Conservation (phyloP, 257 asterid species). For the Schizonepeta tenuifolia region DNA sequence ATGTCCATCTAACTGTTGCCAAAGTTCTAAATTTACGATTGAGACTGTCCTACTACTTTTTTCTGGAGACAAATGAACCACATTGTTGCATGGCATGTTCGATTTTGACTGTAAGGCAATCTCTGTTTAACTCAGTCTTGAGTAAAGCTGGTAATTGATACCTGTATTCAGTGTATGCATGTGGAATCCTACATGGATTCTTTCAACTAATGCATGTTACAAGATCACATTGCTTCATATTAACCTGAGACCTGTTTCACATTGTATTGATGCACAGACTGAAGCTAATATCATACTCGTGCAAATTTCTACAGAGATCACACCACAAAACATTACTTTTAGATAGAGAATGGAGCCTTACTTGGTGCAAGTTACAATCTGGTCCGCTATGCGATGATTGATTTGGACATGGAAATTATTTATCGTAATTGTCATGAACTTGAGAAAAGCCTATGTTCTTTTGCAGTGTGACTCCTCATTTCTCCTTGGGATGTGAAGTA, state of each 20-base stretch:
- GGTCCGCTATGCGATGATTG: slow-evolving; percentile 52
- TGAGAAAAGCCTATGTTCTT: slow-evolving; percentile 22
- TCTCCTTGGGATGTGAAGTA: slow-evolving; percentile 92
- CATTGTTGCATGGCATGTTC: slow-evolving; percentile 94
- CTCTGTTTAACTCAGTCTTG: neutral
- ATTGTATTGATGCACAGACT: slow-evolving; percentile 17
- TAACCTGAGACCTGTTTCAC: slow-evolving; percentile 15
- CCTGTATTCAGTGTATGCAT: slow-evolving; percentile 6
- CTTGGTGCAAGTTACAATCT: slow-evolving; percentile 93
- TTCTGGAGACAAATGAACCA: slow-evolving; percentile 61
- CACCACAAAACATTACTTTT: slow-evolving; percentile 85
- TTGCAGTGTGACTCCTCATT: slow-evolving; percentile 74
- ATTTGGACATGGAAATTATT: neutral
- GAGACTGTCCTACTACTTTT: slow-evolving; percentile 15
- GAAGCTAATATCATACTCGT: slow-evolving; percentile 32
- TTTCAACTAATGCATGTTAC: slow-evolving; percentile 4
- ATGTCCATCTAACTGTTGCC: slow-evolving; percentile 25
- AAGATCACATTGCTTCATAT: slow-evolving; percentile 13
- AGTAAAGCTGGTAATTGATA: neutral
- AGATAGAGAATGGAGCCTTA: slow-evolving; percentile 83
- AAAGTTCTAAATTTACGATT: slow-evolving; percentile 10
- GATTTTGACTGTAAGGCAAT: slow-evolving; percentile 95
- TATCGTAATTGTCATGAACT: slow-evolving; percentile 4
- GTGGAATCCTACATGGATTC: slow-evolving; percentile 15
- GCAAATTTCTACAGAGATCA: slow-evolving; percentile 60